Conservation (phyloP, 768 basidiomycete genomes). For the Russula compacta region DNA sequence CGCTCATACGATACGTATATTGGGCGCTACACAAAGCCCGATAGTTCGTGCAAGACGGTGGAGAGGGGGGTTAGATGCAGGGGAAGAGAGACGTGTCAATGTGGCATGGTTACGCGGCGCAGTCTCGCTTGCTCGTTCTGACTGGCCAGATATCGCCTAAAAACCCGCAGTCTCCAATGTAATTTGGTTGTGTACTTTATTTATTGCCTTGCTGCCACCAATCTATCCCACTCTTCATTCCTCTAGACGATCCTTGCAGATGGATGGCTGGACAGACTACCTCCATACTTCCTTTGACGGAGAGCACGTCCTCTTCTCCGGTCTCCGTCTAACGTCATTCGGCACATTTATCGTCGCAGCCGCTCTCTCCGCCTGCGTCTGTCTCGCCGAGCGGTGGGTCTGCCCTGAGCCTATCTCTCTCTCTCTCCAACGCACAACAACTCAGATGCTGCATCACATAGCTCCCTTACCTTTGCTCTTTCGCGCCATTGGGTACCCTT, state of each 20-base stretch:
- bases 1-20: no score
- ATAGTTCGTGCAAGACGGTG: no score
- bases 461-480: slow-evolving; percentile 41
- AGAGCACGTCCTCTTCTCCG: slow-evolving; percentile 38
- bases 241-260: slow-evolving; percentile 20
- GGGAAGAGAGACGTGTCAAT: no score
- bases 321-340: slow-evolving; percentile 38
- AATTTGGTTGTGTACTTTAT: neutral
- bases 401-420: slow-evolving; percentile 10
- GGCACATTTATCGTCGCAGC: slow-evolving; percentile 40
- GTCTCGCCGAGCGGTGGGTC: slow-evolving; percentile 55
- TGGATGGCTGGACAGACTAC: slow-evolving; percentile 42
- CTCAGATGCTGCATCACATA: slow-evolving; percentile 19
- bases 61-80: no score
- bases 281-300: slow-evolving; percentile 36
- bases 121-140: no score
- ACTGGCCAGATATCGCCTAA: no score
- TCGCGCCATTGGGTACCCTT: slow-evolving; percentile 43
- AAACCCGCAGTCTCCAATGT: no score
- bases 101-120: no score
- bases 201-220: neutral
- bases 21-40: no score
- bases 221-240: neutral
- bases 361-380: slow-evolving; percentile 38
- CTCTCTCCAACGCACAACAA: neutral